A percentile compares a stretch with the other conserved stretches of the same genome.
Evolutionary conservation across 106 monocot species (phyloP).

Genomic region (Dactylorhiza incarnata): DNA sequence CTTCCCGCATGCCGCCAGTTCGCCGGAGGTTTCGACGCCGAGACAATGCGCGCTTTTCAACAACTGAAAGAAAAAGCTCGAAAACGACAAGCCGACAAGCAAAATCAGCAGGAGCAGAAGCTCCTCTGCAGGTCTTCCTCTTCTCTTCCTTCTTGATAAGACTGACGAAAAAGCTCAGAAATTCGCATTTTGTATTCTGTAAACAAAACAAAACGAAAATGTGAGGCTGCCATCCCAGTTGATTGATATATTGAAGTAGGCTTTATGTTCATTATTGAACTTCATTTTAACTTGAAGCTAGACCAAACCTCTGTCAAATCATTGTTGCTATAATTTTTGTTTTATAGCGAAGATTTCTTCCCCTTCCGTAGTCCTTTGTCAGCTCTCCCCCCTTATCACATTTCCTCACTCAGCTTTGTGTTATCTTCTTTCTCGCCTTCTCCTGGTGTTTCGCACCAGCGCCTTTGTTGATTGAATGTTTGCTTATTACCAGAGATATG

Average conservation of each 20-base stretch:
- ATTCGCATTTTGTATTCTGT: not conserved
- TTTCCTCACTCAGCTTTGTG: no score
- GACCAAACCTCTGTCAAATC: no score
- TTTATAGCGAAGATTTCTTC: no score
- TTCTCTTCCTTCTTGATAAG: conserved; percentile 9
- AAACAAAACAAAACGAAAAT: not conserved
- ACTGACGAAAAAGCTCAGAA: not conserved
- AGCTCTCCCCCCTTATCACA: no score
- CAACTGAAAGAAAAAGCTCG: conserved; percentile 73
- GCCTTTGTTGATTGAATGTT: no score
- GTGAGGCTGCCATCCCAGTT: not conserved
- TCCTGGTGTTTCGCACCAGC: no score
- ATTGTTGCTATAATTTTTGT: no score
- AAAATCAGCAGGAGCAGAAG: conserved; percentile 33
- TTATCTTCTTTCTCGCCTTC: no score
- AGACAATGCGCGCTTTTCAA: conserved; percentile 92
- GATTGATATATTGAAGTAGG: not conserved
- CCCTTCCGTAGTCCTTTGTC: no score
- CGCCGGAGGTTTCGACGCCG: conserved; percentile 90
- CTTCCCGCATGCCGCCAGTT: conserved; percentile 31
- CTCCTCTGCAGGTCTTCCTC: conserved; percentile 33
- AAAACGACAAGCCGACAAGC: conserved; percentile 31
- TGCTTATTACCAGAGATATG: no score
- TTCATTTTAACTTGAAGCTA: not conserved
- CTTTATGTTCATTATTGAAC: not conserved